Percentiles rank a stretch among this genome's conserved stretches.
phyloP scores from a whole-genome alignment of 1,139 yeast genomes.

The Yamadazyma spencermartinsiae region DNA sequence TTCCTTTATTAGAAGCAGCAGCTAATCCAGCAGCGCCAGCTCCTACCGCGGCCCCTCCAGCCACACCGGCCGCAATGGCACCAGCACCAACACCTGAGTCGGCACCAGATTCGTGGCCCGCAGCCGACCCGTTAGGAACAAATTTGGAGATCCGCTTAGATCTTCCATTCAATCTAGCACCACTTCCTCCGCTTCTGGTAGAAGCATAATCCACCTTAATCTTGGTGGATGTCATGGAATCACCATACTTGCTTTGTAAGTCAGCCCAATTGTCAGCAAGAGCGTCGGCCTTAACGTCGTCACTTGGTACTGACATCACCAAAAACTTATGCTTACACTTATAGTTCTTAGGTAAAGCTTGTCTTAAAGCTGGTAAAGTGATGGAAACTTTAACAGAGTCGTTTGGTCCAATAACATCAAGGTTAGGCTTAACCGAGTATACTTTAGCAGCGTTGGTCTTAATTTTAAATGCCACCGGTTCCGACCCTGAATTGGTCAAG shows the following conservation, averaged over 20 bases:
- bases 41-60: constrained; percentile 12
- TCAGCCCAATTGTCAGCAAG: constrained; percentile 16
- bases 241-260: constrained; percentile 14
- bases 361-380: constrained; percentile 16
- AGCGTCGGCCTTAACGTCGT: constrained; percentile 7
- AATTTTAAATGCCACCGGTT: constrained; percentile 17
- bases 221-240: constrained; percentile 7
- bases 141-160: constrained; percentile 20
- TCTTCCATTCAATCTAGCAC: constrained; percentile 16
- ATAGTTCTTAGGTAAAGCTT: constrained; percentile 16
- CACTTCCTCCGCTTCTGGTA: constrained; percentile 6
- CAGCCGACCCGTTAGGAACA: constrained; percentile 18
- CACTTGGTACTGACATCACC: constrained; percentile 17
- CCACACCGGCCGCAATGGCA: constrained; percentile 12
- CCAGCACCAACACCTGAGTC: constrained; percentile 8
- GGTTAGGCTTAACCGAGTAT: constrained; percentile 19
- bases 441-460: constrained; percentile 20
- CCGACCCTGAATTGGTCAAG: constrained; percentile 10
- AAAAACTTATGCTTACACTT: constrained; percentile 18
- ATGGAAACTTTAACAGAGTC: constrained; percentile 12
- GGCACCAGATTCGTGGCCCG: constrained; percentile 5
- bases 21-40: constrained; percentile 10
- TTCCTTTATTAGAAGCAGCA: constrained; percentile 2
- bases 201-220: constrained; percentile 13
- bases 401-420: constrained; percentile 13